Evolutionary conservation across 768 basidiomycete genomes (phyloP).

Genomic region (Polyporus arcularius): DNA sequence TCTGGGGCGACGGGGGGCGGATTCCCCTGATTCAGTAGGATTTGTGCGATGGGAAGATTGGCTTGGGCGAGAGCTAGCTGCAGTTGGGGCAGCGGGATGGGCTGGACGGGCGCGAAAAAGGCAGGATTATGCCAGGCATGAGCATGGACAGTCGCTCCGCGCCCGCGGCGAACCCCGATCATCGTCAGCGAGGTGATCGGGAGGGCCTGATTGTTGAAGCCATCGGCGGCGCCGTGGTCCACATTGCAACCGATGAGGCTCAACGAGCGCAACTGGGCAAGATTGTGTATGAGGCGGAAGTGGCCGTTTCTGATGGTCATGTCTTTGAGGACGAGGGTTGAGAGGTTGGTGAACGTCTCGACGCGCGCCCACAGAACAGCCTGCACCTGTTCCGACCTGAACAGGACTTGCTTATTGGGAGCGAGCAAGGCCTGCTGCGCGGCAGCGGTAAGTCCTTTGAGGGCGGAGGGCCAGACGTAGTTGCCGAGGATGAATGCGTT

Average conservation of each 20-base stretch:
- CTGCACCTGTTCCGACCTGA: constrained; percentile 15
- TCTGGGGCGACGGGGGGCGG: constrained; percentile 10
- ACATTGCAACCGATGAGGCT: constrained; percentile 42
- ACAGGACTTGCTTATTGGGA: too few relatives aligned
- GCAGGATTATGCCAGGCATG: not conserved
- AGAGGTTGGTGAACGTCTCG: constrained; percentile 37
- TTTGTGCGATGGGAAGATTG: not conserved
- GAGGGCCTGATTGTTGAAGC: constrained; percentile 31
- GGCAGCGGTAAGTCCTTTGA: not conserved
- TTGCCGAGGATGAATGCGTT: too few relatives aligned
- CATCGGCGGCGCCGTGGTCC: constrained; percentile 22
- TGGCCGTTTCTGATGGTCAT: constrained; percentile 40
- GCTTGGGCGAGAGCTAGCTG: too few relatives aligned
- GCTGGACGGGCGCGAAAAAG: not conserved
- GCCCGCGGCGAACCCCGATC: constrained; percentile 35
- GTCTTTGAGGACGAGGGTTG: constrained; percentile 39
- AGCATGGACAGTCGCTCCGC: not conserved
- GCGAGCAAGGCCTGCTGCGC: not conserved
- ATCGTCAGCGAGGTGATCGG: constrained; percentile 47
- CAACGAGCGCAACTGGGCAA: constrained; percentile 41
- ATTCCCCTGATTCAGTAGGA: constrained; percentile 3
- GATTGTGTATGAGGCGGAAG: constrained; percentile 36
- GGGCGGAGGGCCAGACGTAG: not conserved
- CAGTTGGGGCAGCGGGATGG: not conserved
- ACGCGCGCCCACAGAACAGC: constrained; percentile 22